Percentiles rank a stretch among this genome's conserved stretches.
Conservation (phyloP, 1,284 basidiomycete genomes). For the Austropuccinia psidii region DNA sequence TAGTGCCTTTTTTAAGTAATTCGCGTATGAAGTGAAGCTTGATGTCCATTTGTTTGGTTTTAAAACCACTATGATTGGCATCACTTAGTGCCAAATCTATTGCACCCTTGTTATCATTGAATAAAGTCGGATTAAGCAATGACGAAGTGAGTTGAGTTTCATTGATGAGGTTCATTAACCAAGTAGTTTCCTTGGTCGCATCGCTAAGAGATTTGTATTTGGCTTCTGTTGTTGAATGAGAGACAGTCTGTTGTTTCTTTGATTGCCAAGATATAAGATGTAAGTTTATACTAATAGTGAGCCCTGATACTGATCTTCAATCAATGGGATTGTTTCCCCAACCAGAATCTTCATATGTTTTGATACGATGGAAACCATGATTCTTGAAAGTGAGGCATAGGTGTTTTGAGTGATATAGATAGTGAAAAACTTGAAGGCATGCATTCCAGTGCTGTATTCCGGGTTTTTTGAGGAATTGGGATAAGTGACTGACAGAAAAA, state of each 20-base stretch:
- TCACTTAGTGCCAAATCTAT: constrained; percentile 48
- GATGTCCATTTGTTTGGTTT: constrained; percentile 52
- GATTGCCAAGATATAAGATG: constrained; percentile 47
- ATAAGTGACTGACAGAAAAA: too few species aligned
- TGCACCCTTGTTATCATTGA: constrained; percentile 49
- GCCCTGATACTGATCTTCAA: not conserved
- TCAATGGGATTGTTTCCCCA: not conserved
- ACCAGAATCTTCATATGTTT: not conserved
- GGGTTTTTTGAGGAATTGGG: too few species aligned
- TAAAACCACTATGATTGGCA: constrained; percentile 43
- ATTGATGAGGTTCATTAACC: constrained; percentile 45
- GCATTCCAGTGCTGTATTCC: too few species aligned
- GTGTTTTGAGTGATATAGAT: too few species aligned
- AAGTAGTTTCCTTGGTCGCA: constrained; percentile 50
- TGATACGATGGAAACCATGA: not conserved
- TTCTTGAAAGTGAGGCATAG: too few species aligned
- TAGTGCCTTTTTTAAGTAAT: constrained; percentile 43
- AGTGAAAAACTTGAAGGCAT: too few species aligned
- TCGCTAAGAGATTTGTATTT: constrained; percentile 53
- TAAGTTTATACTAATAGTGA: not conserved
- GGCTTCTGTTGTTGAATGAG: constrained; percentile 50
- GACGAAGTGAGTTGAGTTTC: constrained; percentile 40
- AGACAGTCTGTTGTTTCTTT: constrained; percentile 48
- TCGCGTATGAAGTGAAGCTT: constrained; percentile 51
- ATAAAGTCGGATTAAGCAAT: constrained; percentile 40